Base-by-base conservation (phyloP, 768 basidiomycete genomes). In the Clavaria fumosa region DNA sequence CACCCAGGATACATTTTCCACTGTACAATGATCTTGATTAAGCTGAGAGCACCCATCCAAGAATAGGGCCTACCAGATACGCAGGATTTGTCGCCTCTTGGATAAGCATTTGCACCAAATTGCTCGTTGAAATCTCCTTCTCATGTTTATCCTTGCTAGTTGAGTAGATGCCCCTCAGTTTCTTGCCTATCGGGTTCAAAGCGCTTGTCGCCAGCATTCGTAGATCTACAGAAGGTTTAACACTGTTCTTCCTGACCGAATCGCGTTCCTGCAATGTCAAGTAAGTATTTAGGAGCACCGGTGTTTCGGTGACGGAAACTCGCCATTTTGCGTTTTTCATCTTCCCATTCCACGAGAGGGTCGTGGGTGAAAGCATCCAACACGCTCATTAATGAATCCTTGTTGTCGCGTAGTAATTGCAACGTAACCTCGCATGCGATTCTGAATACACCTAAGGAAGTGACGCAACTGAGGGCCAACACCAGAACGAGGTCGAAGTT, bases 281-380 rank as follows among this genome's bases (percentile, higher is more conserved):
- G n/a, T n/a, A n/a, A n/a, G n/a, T 31, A 14, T 35, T 35, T 15
- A 9, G 30, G 19, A 37, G 15, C 31, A 19, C 20, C 23, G 37
- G 11, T 43, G 18, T 28, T n/a, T n/a, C 12, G 2, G 18, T 5
- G 26, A n/a, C 20, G 21, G 4, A 24, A 11, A 44, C 63, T 18
- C 43, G 77, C 73, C 53, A 73, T 57, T 50, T 72, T 78, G 10
- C 75, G 69, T 43, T 74, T 76, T 53, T 83, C 76, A 30, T 86
- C 78, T 43, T 86, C 81, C 86, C 90, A 97, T 55, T 97, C 93
- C 22, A 91, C 80, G 2, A 99, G 68, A 1, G 95, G 95, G 54
- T 99, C 95, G 48, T 97, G 93, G 21, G 91, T 75, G 54, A 97
- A 97, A 1, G 95, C 86, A 51, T 96, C 93, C 26, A 99, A 69